Percentiles rank a stretch among this genome's conserved stretches.
Conservation (phyloP, 2,329 filamentous ascomycete species). For the Hypoxylon sp. region DNA sequence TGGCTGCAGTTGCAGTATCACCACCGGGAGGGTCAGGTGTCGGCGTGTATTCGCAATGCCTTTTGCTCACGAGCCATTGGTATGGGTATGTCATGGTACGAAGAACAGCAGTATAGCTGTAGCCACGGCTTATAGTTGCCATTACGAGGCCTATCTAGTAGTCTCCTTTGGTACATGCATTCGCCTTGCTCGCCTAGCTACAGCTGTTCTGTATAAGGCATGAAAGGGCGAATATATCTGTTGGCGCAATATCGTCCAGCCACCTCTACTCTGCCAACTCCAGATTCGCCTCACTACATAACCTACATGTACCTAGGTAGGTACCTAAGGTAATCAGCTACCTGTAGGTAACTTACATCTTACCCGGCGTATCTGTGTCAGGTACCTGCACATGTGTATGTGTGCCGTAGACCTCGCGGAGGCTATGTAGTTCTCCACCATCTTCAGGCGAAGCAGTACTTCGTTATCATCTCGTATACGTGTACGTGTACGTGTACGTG, state of each 20-base stretch:
- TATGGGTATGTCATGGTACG: too few species aligned
- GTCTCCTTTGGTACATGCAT: slow-evolving; percentile 8
- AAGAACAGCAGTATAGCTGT: too few species aligned
- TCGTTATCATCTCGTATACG: not conserved
- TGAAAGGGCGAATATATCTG: not conserved
- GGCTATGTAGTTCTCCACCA: slow-evolving; percentile 21
- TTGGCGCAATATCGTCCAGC: slow-evolving; percentile 1
- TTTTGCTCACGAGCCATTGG: too few species aligned
- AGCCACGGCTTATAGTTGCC: not conserved
- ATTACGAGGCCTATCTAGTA: slow-evolving; percentile 11
- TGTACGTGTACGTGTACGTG: not conserved
- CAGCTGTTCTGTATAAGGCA: not conserved
- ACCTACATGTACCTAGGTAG: not conserved
- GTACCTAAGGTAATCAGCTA: too few species aligned
- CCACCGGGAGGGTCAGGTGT: slow-evolving; percentile 1
- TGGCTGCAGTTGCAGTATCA: slow-evolving; percentile 19
- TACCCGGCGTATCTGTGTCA: too few species aligned
- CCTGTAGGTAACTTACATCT: too few species aligned
- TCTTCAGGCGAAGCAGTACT: slow-evolving; percentile 10
- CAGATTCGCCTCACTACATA: slow-evolving; percentile 14
- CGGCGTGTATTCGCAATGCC: not conserved
- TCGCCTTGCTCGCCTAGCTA: not conserved
- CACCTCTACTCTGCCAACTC: not conserved
- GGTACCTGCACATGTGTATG: too few species aligned
- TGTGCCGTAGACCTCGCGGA: not conserved